Percentiles rank a stretch among this genome's conserved stretches.
phyloP scores from a whole-genome alignment of 2,329 filamentous ascomycete species.

The Fusarium goolgardi region DNA sequence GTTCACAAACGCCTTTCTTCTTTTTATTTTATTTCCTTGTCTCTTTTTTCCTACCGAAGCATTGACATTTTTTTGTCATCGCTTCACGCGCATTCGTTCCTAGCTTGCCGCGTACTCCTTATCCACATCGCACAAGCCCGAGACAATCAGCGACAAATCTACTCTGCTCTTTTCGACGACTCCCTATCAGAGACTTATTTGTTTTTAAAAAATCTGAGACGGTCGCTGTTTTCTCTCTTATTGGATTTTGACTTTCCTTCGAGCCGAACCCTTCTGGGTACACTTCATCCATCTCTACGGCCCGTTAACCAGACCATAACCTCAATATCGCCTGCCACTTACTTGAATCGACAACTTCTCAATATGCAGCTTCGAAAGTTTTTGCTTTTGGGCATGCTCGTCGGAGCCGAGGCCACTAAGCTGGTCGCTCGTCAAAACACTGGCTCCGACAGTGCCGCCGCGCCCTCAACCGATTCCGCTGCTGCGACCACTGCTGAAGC shows the following conservation, averaged over 20 bases:
- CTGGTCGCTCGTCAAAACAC: conserved; percentile 32
- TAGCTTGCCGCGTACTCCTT: conserved; percentile 33
- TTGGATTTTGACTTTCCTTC: conserved; percentile 33
- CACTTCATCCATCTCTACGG: conserved; percentile 13
- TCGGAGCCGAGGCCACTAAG: conserved; percentile 42
- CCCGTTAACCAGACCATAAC: conserved; percentile 12
- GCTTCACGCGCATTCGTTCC: conserved; percentile 20
- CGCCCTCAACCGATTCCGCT: conserved; percentile 5
- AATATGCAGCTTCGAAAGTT: conserved; percentile 45
- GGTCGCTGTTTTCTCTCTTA: conserved; percentile 34
- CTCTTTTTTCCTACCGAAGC: background rate
- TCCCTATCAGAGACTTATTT: conserved; percentile 16
- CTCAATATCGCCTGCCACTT: conserved; percentile 25
- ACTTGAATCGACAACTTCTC: conserved; percentile 28
- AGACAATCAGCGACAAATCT: conserved; percentile 36
- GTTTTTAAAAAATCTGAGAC: conserved; percentile 29
- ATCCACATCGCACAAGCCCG: conserved; percentile 34
- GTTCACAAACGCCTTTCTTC: conserved; percentile 20
- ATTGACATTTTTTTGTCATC: conserved; percentile 5
- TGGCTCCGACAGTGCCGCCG: conserved; percentile 8
- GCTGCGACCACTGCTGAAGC: conserved; percentile 17
- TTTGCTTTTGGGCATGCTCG: conserved; percentile 42
- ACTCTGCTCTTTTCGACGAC: conserved; percentile 22
- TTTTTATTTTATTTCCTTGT: conserved; percentile 4
- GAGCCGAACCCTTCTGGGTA: conserved; percentile 33